These are phyloP conservation scores for Penicillium riverlandense DNA, from an alignment of 495 filamentous ascomycete genomes.

Conservation along the genomic window DNA sequence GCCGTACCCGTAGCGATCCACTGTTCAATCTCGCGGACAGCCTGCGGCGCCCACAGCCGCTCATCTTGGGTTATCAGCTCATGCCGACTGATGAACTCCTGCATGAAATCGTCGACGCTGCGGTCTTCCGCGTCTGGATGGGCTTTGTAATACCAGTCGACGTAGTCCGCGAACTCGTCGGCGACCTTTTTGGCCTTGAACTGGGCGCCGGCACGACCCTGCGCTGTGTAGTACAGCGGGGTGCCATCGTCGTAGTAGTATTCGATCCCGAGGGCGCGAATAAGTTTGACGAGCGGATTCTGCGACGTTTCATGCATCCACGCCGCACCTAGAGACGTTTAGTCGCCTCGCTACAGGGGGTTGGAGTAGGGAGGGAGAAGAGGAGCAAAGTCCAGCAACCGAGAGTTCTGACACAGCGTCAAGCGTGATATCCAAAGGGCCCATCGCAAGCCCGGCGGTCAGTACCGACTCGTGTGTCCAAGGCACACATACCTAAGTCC, in stretches of 20 bases:
- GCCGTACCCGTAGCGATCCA: slow-evolving; percentile 16
- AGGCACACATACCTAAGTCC: not conserved
- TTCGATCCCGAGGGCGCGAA: slow-evolving; percentile 10
- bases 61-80: slow-evolving; percentile 18
- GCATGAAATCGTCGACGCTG: slow-evolving; percentile 13
- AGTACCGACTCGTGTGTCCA: not conserved
- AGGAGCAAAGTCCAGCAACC: not conserved
- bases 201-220: slow-evolving; percentile 16
- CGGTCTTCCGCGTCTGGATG: slow-evolving; percentile 16
- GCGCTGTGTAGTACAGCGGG: slow-evolving; percentile 14
- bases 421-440: not conserved
- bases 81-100: slow-evolving; percentile 14
- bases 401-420: not conserved
- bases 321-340: slow-evolving; percentile 8
- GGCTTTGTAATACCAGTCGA: slow-evolving; percentile 18
- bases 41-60: slow-evolving; percentile 17
- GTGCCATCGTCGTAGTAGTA: slow-evolving; percentile 19
- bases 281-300: slow-evolving; percentile 17
- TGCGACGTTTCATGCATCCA: slow-evolving; percentile 24
- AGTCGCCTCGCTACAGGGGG: not conserved
- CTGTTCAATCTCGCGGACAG: slow-evolving; percentile 15
- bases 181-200: slow-evolving; percentile 21
- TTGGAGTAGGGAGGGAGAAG: not conserved
- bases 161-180: slow-evolving; percentile 19
- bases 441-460: not conserved